Evolutionary conservation across 140 eudicot genomes (phyloP), one percentile per base, ranked within the genome.

Genomic region (Oenanthe javanica): DNA sequence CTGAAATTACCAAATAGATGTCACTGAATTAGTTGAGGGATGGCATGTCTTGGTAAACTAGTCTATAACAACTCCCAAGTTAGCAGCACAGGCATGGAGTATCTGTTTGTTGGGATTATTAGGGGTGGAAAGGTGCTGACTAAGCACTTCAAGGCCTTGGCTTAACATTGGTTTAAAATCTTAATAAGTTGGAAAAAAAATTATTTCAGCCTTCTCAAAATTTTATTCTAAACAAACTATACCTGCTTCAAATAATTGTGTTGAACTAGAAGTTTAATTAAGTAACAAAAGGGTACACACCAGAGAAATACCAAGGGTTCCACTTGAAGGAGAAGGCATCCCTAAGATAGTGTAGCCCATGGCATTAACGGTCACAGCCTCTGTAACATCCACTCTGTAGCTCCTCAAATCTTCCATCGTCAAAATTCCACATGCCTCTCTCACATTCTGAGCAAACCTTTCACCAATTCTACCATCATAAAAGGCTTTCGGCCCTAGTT

Each of bases 251-350:
- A 5, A 46, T 46, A 21, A 9, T 74, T 2, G 10, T 46, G 36
- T 12, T 75, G 46, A 75, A 75, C 36, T 57, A 4, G 23, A 57
- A 57, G 66, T 57, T 57, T 9, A 13, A 47, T 50, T 0, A 6
- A 19, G 42, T n/a, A 76, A 9, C 64, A 14, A 50, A 71, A 27
- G 38, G 47, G 38, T 11, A 80, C 90, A 4, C 75, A 94, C 99
- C 95, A 94, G 79, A 84, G 97, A 83, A 52, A 94, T 81, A 69
- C 99, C 99, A 5, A 92, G 88, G 27, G 97, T 92, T 54, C 99
- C 99, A 84, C 97, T 90, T 27, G 99, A 94, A 1, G 99, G 99
- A 31, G 99, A 87, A 8, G 99, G 99, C 99, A 94, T 92, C 8
- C 99, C 99, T 9, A 89, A 73, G 10, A 94, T 86, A 23, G 83